Base-by-base conservation (phyloP, 345 rosid species). In the Euphorbia peplus region DNA sequence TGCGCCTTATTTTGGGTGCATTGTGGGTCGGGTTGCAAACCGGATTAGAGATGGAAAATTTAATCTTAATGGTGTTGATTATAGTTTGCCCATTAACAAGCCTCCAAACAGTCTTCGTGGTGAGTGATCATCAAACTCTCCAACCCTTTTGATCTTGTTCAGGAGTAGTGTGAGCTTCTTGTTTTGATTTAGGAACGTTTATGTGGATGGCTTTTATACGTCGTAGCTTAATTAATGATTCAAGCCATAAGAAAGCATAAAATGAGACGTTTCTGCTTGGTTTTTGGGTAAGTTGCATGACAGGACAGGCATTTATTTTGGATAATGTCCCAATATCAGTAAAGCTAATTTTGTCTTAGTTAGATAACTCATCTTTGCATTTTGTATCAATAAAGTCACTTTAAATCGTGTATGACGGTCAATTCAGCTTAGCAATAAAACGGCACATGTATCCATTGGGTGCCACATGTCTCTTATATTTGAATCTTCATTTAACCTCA, bases 41-140 rank as follows among this genome's bases (percentile, higher is more conserved):
- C 71, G 95, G 75, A 91, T 93, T 68, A 89, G 79, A 70, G 85
- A 89, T 24, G 99, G 99, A 18, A 95, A 89, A 69, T 91, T 95
- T 63, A 81, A 80, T 59, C 86, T 95, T 0, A 76, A 91, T 68
- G 97, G 97, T 53, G 79, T 80, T 10, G 79, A 87, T 11, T 87
- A 89, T 75, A 72, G 86, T 29, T 76, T 95, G 80, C 90, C 96
- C 7, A 73, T 95, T 68, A 95, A 95, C 87, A 88, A 74, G 73
- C 92, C 95, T 37, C 99, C 99, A 30, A 89, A 89, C 74, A 91
- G 99, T 68, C 93, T 95, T 67, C 99, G 89, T 21, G 99, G 98
- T 93, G 79, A 77, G 68, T n/a, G 30, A 42, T 63, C 47, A 21
- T 41, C 10, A 19, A 30, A 21, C 1, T 28, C 9, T 15, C 44